Percentiles rank a stretch among this genome's conserved stretches.
Conservation (phyloP, 257 asterid species). For the Linaria vulgaris region DNA sequence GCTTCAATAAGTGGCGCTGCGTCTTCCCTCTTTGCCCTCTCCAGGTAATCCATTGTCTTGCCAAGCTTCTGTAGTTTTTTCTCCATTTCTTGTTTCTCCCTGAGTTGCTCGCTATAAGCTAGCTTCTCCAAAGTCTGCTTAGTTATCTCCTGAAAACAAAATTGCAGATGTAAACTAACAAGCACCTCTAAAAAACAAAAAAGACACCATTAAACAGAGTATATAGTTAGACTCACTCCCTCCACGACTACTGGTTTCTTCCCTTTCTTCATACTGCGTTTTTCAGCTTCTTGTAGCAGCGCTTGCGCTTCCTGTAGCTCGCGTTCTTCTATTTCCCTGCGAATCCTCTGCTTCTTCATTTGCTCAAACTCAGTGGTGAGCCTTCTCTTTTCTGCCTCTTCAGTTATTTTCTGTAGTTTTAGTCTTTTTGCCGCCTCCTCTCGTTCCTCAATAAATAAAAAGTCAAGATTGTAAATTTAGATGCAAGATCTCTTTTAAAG, state of each 20-base stretch:
- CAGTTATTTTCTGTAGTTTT: constrained; percentile 71
- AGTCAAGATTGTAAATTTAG: neutral
- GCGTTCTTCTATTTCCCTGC: constrained; percentile 84
- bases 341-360: constrained; percentile 77
- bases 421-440: constrained; percentile 81
- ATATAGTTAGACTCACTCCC: constrained; percentile 64
- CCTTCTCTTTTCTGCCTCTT: constrained; percentile 77
- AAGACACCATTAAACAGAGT: constrained; percentile 4
- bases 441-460: constrained; percentile 62
- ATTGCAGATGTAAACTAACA: constrained; percentile 1
- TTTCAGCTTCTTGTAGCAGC: constrained; percentile 62
- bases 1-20: constrained; percentile 76
- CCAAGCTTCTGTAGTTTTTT: constrained; percentile 71
- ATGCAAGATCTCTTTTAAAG: neutral
- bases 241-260: constrained; percentile 69
- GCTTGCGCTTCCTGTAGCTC: constrained; percentile 83
- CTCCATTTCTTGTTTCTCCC: constrained; percentile 94
- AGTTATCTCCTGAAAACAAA: constrained; percentile 63
- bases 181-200: constrained; percentile 1
- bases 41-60: constrained; percentile 86
- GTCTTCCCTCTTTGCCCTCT: constrained; percentile 96
- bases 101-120: constrained; percentile 67
- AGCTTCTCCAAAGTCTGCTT: constrained; percentile 65
- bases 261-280: constrained; percentile 64
- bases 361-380: constrained; percentile 76